A percentile compares a stretch with the other conserved stretches of the same genome.
Evolutionary conservation across 805 yeast genomes (phyloP).

Genomic region (Ogataea corticis): DNA sequence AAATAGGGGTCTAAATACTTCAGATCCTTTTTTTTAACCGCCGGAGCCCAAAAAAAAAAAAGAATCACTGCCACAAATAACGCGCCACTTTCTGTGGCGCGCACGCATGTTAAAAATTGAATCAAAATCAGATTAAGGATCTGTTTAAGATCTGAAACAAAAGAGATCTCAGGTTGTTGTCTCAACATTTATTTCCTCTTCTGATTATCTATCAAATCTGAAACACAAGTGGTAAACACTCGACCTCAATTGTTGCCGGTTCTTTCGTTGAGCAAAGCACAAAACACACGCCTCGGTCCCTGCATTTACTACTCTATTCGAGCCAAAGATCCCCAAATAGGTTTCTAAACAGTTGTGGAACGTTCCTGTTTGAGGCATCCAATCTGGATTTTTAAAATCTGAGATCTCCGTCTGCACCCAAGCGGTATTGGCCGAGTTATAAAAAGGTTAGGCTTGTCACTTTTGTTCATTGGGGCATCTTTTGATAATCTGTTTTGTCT

Average conservation of each 20-base stretch:
- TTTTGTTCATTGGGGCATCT: background rate
- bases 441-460: constrained; percentile 6
- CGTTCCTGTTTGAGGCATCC: constrained; percentile 2
- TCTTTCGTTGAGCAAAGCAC: background rate
- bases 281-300: background rate
- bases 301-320: background rate
- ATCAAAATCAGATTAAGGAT: constrained; percentile 11
- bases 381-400: background rate
- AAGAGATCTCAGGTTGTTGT: background rate
- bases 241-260: background rate
- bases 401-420: background rate
- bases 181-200: background rate
- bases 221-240: background rate
- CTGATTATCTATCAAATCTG: background rate
- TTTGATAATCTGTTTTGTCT: background rate
- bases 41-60: background rate
- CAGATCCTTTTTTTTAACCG: background rate
- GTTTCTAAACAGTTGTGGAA: constrained; percentile 9
- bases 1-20: no score
- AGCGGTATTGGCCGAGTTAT: constrained; percentile 2
- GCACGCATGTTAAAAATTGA: constrained; percentile 15
- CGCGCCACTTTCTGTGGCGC: constrained; percentile 9
- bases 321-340: background rate
- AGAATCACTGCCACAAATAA: background rate
- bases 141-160: constrained; percentile 16